Percentiles rank a stretch among this genome's conserved stretches.
These are phyloP conservation scores for Omphalotus olearius DNA, from an alignment of 1,284 basidiomycete genomes.

Conservation along the genomic window DNA sequence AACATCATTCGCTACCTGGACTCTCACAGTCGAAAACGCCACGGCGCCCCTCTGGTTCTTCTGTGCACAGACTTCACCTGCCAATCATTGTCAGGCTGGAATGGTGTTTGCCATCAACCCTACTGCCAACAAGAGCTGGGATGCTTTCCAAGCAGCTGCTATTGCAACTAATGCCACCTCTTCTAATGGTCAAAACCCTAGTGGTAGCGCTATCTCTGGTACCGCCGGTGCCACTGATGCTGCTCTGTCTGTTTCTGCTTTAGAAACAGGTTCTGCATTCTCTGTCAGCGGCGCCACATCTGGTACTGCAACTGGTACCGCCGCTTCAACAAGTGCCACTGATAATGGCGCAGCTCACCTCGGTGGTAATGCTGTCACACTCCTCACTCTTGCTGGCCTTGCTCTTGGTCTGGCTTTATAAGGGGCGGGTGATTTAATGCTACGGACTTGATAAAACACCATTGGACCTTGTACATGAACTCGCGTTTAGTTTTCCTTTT, in stretches of 20 bases:
- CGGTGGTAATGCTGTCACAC: constrained; percentile 23
- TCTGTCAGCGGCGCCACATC: constrained; percentile 10
- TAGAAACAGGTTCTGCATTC: constrained; percentile 9
- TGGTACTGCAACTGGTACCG: constrained; percentile 13
- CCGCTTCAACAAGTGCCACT: background rate
- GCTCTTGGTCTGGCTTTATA: constrained; percentile 31
- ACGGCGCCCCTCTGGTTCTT: constrained; percentile 46
- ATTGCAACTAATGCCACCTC: constrained; percentile 21
- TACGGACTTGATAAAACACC: background rate
- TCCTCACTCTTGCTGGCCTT: constrained; percentile 30
- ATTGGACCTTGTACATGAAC: background rate
- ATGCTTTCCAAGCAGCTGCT: constrained; percentile 40
- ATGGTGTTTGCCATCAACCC: constrained; percentile 56
- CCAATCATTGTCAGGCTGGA: constrained; percentile 34
- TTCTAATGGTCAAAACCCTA: constrained; percentile 6
- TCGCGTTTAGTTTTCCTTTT: constrained; percentile 1
- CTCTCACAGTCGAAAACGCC: constrained; percentile 27
- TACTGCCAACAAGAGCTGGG: constrained; percentile 37
- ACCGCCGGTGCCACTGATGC: constrained; percentile 15
- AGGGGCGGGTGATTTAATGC: background rate
- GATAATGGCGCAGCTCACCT: constrained; percentile 5
- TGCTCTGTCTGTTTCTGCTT: background rate
- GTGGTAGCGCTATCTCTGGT: constrained; percentile 12
- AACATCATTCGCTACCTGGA: constrained; percentile 30
- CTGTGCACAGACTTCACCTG: constrained; percentile 38